Base-by-base conservation (phyloP, 2,329 filamentous ascomycete species). In the Alternaria ethzedia region DNA sequence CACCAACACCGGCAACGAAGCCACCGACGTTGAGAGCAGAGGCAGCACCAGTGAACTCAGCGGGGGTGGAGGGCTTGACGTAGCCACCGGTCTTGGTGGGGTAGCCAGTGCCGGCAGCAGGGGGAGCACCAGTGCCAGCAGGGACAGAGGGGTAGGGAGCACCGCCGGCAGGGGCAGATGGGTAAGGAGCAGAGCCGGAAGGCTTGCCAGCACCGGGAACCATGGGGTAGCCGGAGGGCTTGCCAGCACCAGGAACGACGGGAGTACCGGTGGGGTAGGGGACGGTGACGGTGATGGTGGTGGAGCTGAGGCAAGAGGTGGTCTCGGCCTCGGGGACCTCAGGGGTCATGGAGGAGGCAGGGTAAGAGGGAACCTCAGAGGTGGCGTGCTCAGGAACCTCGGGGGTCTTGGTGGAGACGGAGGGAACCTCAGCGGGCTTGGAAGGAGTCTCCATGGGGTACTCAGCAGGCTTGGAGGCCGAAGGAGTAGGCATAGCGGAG, bases 281-380 rank as follows among this genome's bases (percentile, higher is more conserved):
- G 66, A 84, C 70, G 47, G 82, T 84, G 66, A 83, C 74, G 61
- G 80, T 77, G 67, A 79, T 74, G 66, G 83, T 84, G 61, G 75
- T 74, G 71, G 80, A 82, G 72, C 81, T 78, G 51, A 77, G 74
- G 64, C 81, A 83, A 60, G 68, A 68, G 54, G 70, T 64, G 54
- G 70, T 57, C 55, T 56, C 61, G 46, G 67, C 63, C 41, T 63
- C 61, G 32, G 60, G 60, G 20, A 63, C 59, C 46, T 56, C 36
- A 41, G 69, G 65, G 41, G 26, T 55, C 51, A 41, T 41, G 54
- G 46, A 47, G 54, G 59, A 58, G 56, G 26, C 59, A 13, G 41
- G 57, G 28, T 47, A 43, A 20, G 28, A 43, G 20, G 58, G 58
- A 32, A 50, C 32, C 26, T 36, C 43, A 59, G 61, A 59, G 61